Conservation (phyloP, 2,329 filamentous ascomycete genomes). For the Aspergillus neotritici region DNA sequence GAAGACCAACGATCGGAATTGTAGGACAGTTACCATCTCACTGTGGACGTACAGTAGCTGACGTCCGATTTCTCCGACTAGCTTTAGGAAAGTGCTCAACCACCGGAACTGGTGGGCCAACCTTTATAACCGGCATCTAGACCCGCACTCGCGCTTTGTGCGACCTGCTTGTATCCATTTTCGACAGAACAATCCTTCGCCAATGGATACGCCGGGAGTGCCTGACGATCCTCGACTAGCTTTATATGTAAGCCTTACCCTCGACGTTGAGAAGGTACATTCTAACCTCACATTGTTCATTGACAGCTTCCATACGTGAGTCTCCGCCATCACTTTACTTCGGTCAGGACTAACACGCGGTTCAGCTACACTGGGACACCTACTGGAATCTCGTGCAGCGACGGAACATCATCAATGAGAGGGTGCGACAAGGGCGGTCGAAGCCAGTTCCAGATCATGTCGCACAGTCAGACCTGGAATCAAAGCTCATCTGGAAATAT, state of each 20-base stretch:
- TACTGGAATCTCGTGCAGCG: slow-evolving; percentile 55
- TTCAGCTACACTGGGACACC: slow-evolving; percentile 58
- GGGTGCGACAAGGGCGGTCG: slow-evolving; percentile 50
- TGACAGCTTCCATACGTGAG: slow-evolving; percentile 27
- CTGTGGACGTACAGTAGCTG: not conserved
- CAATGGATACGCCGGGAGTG: slow-evolving; percentile 6
- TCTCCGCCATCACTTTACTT: not conserved
- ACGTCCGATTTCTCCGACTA: slow-evolving; percentile 13
- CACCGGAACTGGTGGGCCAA: slow-evolving; percentile 34
- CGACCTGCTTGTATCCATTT: slow-evolving; percentile 32
- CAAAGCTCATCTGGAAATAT: slow-evolving; percentile 59
- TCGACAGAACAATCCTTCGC: slow-evolving; percentile 19
- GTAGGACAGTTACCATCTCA: slow-evolving; percentile 6
- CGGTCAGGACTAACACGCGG: not conserved
- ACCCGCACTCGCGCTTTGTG: slow-evolving; percentile 37
- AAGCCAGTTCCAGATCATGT: slow-evolving; percentile 53
- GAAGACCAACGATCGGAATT: slow-evolving; percentile 22
- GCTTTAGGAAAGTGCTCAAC: slow-evolving; percentile 32
- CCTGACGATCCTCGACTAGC: slow-evolving; percentile 22
- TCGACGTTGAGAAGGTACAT: not conserved
- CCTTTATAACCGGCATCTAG: slow-evolving; percentile 33
- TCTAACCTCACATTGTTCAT: slow-evolving; percentile 1
- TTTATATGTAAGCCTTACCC: slow-evolving; percentile 23
- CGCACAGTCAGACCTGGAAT: slow-evolving; percentile 51
- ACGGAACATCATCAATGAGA: slow-evolving; percentile 50